Percentiles rank a stretch among this genome's conserved stretches.
phyloP scores from a whole-genome alignment of 805 yeast species.

The Metschnikowia santaceciliae region DNA sequence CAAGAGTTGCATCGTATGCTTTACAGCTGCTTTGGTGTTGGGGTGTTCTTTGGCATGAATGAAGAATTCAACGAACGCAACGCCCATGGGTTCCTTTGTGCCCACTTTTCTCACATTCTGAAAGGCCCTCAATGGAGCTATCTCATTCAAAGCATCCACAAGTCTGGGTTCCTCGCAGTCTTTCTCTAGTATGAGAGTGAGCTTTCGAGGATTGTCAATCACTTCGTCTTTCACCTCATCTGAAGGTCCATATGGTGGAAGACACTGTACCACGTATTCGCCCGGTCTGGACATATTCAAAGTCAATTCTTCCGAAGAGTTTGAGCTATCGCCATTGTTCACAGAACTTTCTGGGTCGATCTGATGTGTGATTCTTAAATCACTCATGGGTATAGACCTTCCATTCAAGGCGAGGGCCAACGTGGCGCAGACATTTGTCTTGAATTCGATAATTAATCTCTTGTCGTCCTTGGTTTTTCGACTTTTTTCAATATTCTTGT shows the following conservation, averaged over 20 bases:
- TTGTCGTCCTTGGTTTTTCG: constrained; percentile 35
- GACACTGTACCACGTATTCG: constrained; percentile 32
- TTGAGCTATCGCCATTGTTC: not conserved
- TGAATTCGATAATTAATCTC: constrained; percentile 48
- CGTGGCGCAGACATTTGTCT: constrained; percentile 52
- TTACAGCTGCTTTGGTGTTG: constrained; percentile 15
- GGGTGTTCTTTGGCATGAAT: constrained; percentile 17
- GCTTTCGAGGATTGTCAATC: constrained; percentile 43
- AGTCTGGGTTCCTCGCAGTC: constrained; percentile 43
- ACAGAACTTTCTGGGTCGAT: not conserved
- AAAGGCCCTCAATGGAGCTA: constrained; percentile 40
- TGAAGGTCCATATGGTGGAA: constrained; percentile 15
- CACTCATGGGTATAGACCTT: constrained; percentile 24
- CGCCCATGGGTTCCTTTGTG: constrained; percentile 50
- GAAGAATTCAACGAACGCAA: constrained; percentile 50
- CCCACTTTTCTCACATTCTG: constrained; percentile 45
- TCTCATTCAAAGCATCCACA: constrained; percentile 35
- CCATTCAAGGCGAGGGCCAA: constrained; percentile 43
- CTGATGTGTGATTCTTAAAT: constrained; percentile 22
- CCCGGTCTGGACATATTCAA: constrained; percentile 28
- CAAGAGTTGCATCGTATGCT: constrained; percentile 8
- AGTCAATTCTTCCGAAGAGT: not conserved
- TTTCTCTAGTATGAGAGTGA: constrained; percentile 46
- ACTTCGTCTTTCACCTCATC: constrained; percentile 27
- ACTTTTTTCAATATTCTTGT: constrained; percentile 30